Base-by-base conservation (phyloP, 805 yeast genomes). In the Aciculoconidium aculeatum region DNA sequence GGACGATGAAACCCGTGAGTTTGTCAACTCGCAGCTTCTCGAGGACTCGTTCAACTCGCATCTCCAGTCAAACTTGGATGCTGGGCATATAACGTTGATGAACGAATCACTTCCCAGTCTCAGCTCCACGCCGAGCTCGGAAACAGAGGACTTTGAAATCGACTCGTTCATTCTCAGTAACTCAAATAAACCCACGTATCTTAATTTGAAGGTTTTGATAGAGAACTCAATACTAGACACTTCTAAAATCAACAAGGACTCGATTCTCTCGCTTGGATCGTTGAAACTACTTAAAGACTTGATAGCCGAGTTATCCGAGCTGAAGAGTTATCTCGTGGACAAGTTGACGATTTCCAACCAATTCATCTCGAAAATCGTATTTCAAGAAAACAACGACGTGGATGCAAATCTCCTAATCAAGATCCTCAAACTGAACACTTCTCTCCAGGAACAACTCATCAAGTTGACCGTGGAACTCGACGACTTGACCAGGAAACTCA, bases 351-450 rank as follows among this genome's bases (percentile, higher is more conserved):
- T 61, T 6, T 48, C 65, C 1, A 58, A 52, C 27, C 58, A 58
- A 36, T 63, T 62, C 28, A 51, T 58, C 23, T 17, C 48, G 16
- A 44, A 51, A 13, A 39, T 60, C 9, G 40, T 55, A 13, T 32
- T 40, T 14, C 39, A 42, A 14, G 35, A 38, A 2, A 88, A 75
- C 28, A 67, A 60, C 11, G 86, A 68, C 83, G 30, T 62, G 28
- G 67, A 61, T 32, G 23, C 50, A 9, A 34, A 36, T 11, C 39
- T 56, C 7, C 37, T 61, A 19, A 25, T 49, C 17, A 58, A 61
- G 28, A 47, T 62, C 20, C 36, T 61, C 25, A 55, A 53, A 35
- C 57, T 59, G 35, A 55, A 49, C 23, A 45, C 46, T 12, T 34
- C 46, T 8, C 47, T 64, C 27, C 65, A 59, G 32, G 40, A 47